Base-by-base conservation (phyloP, 306 rosid genomes). In the Sechiopsis laciniata region DNA sequence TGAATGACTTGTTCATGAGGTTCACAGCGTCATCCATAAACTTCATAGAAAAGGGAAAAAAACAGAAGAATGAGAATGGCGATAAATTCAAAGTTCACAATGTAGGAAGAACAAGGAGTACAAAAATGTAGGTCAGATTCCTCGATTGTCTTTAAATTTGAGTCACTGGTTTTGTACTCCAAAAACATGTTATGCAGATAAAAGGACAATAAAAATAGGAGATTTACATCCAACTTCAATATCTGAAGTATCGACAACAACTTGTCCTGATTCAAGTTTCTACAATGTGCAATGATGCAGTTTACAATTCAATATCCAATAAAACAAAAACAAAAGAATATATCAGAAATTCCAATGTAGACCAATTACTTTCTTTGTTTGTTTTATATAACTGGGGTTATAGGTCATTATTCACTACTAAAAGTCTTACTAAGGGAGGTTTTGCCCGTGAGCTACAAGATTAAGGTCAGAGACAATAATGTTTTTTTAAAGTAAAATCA, bases 1-100 rank as follows among this genome's bases (percentile, higher is more conserved):
- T 84, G 70, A 90, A 93, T 42, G 98, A 90, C 80, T 88, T 93
- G 78, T 93, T 87, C 98, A 93, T 93, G 46, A 93, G 96, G 70
- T 80, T 84, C 67, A 93, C 96, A 0, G 98, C 98, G 2, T 86
- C 88, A 67, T 93, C 98, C 98, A 93, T 86, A 85, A 90, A 83
- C 98, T 93, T 91, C 90, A 82, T n/a, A 45, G 74, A 29, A 6
- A 65, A 29, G 5, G n/a, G 16, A n/a, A 74, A 10, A 74, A 10
- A 17, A 19, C 29, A 56, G 29, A 24, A 11, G 52, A 37, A 59
- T 59, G 15, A 45, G 21, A 16, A 64, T 17, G 20, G 10, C 15
- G 42, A 14, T 11, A 63, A 16, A 37, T 3, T 19, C 10, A 12
- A 12, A 21, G 12, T 22, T 22, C 5, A 10, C 2, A 61, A 24